phyloP scores from a whole-genome alignment of 2,329 filamentous ascomycete species.

The Ophiostoma australiae region DNA sequence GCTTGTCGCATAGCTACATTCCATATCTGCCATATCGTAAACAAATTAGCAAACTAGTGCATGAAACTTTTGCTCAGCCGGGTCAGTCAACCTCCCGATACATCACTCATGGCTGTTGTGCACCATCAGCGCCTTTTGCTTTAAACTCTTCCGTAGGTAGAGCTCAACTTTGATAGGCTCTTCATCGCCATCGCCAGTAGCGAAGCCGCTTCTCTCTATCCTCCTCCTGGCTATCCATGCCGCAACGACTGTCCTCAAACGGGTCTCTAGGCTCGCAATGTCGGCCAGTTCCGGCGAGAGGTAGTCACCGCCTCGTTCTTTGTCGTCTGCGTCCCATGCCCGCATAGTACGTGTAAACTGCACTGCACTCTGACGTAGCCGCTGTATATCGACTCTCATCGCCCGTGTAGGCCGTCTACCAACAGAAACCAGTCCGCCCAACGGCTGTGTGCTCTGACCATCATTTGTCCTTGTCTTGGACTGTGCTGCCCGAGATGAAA shows the following conservation, averaged over 20 bases:
- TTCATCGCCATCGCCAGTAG: not conserved
- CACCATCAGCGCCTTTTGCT: slow-evolving; percentile 17
- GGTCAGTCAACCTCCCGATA: not conserved
- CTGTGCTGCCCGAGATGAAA: not conserved
- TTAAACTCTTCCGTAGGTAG: slow-evolving; percentile 24
- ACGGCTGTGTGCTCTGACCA: not conserved
- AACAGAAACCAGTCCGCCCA: not conserved
- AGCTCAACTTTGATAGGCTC: slow-evolving; percentile 23
- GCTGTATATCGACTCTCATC: slow-evolving; percentile 14
- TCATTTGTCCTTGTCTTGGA: not conserved
- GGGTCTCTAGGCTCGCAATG: slow-evolving; percentile 22
- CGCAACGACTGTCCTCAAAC: slow-evolving; percentile 18
- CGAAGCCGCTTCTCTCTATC: not conserved
- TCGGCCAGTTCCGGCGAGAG: slow-evolving; percentile 21
- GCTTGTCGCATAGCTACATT: too few relatives aligned
- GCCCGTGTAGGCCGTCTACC: not conserved
- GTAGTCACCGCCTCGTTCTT: not conserved
- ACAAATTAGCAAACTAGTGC: too few relatives aligned
- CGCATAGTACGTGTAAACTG: slow-evolving; percentile 12
- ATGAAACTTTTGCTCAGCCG: too few relatives aligned
- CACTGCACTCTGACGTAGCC: slow-evolving; percentile 10
- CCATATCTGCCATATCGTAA: too few relatives aligned
- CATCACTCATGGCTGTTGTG: not conserved
- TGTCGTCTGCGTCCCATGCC: not conserved
- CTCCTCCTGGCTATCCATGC: slow-evolving; percentile 23